Conservation (phyloP, 1,139 yeast genomes). For the Candida freyschussii region DNA sequence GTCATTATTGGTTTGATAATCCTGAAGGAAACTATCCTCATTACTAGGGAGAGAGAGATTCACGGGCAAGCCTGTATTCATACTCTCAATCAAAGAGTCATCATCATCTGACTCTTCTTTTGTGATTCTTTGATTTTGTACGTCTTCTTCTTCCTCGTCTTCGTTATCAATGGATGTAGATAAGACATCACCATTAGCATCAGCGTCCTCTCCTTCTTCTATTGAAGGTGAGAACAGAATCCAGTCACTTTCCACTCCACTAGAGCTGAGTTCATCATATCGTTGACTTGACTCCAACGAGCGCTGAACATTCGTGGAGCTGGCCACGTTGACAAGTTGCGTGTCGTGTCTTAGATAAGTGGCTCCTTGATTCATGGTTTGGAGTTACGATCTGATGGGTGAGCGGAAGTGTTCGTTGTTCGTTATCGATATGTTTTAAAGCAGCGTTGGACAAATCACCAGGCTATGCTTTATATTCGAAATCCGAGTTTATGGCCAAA, state of each 20-base stretch:
- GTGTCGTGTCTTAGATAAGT: constrained; percentile 1
- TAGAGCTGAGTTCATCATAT: constrained; percentile 21
- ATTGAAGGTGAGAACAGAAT: constrained; percentile 22
- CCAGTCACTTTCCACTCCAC: constrained; percentile 25
- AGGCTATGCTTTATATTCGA: too few relatives aligned
- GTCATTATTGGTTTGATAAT: constrained; percentile 4
- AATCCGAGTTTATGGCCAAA: too few relatives aligned
- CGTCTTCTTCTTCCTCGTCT: constrained; percentile 3
- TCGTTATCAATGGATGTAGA: constrained; percentile 19
- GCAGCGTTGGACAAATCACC: too few relatives aligned
- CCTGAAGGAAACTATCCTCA: neutral
- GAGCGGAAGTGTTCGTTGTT: too few relatives aligned
- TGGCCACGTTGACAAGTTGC: too few relatives aligned
- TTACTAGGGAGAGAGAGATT: constrained; percentile 4
- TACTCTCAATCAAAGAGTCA: constrained; percentile 24
- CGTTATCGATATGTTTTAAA: too few relatives aligned
- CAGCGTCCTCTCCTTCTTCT: constrained; percentile 5
- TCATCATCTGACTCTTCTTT: too few relatives aligned
- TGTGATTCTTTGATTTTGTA: too few relatives aligned
- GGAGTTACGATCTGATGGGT: too few relatives aligned
- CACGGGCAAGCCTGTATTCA: constrained; percentile 12
- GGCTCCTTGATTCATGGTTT: too few relatives aligned
- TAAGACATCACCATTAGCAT: constrained; percentile 14
- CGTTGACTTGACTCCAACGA: too few relatives aligned
- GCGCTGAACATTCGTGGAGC: neutral